phyloP scores from a whole-genome alignment of 2,329 filamentous ascomycete genomes.

The Hirsutella rhossiliensis region DNA sequence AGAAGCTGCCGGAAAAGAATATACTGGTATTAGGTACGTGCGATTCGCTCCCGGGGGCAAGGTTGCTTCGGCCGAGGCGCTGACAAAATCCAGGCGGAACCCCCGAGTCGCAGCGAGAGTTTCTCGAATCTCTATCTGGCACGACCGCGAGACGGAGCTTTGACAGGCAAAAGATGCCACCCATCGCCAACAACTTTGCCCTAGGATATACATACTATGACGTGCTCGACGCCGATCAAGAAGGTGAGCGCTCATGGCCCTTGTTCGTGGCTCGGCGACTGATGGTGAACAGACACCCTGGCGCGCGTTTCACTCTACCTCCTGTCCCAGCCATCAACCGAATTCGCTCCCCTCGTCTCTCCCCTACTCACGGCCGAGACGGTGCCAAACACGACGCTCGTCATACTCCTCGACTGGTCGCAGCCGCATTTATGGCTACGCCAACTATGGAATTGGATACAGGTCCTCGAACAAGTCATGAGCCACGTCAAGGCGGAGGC shows the following conservation, averaged over 20 bases:
- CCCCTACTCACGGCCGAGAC: slow-evolving; percentile 76
- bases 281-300: slow-evolving; percentile 56
- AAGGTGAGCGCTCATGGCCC: slow-evolving; percentile 45
- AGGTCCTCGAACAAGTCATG: slow-evolving; percentile 67
- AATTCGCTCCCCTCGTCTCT: slow-evolving; percentile 71
- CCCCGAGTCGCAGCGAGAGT: slow-evolving; percentile 72
- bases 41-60: not conserved
- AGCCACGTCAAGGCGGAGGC: slow-evolving; percentile 62
- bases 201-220: slow-evolving; percentile 93
- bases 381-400: slow-evolving; percentile 75
- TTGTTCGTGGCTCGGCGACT: slow-evolving; percentile 4
- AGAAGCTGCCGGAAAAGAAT: slow-evolving; percentile 84
- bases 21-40: slow-evolving; percentile 67
- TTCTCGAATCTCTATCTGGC: slow-evolving; percentile 54
- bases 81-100: slow-evolving; percentile 49
- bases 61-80: slow-evolving; percentile 6
- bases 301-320: slow-evolving; percentile 84
- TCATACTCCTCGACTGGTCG: slow-evolving; percentile 91
- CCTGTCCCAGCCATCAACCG: slow-evolving; percentile 70
- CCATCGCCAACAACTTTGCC: slow-evolving; percentile 84
- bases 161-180: slow-evolving; percentile 53
- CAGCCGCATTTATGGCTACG: slow-evolving; percentile 88
- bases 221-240: slow-evolving; percentile 85
- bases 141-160: slow-evolving; percentile 39
- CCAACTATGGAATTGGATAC: slow-evolving; percentile 80